Base-by-base conservation (phyloP, 2,329 filamentous ascomycete species). In the Fusarium hostae region DNA sequence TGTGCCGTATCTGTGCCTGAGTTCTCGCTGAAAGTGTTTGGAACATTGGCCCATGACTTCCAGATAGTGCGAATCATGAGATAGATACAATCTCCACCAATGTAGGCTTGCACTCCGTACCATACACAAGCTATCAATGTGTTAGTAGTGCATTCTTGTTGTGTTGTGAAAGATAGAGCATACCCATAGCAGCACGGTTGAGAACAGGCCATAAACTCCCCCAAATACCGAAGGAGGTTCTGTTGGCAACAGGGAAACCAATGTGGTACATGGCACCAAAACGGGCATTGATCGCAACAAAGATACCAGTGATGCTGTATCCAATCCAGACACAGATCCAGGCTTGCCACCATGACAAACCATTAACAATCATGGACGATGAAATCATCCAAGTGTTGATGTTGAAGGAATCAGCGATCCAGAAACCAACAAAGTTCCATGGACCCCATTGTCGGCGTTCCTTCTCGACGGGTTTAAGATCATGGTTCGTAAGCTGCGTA, bases 321-420 rank as follows among this genome's bases (percentile, higher is more conserved):
- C 95, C 94, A 32, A 95, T 83, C 91, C 94, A 95, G 45, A 97
- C 93, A 77, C 92, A 94, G n/a, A 94, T 83, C 91, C 92, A 94
- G 18, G 93, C 91, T 82, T 97, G 94, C 94, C 94, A 97, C 94
- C 94, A 97, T 11, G 93, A 93, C 26, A 97, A 85, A 16, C 94
- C 93, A 51, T 83, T 85, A 2, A 91, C 88, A 37, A 97, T 93
- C 88, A 94, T 94, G 40, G 92, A 90, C 2, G 92, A 94, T 0
- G 93, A 92, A 70, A 97, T 96, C 93, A 97, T 97, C 94, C 94
- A 97, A 3, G 94, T 96, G 81, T 95, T 96, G 79, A 96, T 94
- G 80, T 95, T 95, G 84, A 95, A 94, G 1, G 90, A 92, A 81
- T 95, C 93, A 34, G 92, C 91, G 76, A 96, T 88, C 93, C 93